These are phyloP conservation scores for Flaveria ramosissima DNA, from an alignment of 129 eudicot genomes.

Conservation along the genomic window DNA sequence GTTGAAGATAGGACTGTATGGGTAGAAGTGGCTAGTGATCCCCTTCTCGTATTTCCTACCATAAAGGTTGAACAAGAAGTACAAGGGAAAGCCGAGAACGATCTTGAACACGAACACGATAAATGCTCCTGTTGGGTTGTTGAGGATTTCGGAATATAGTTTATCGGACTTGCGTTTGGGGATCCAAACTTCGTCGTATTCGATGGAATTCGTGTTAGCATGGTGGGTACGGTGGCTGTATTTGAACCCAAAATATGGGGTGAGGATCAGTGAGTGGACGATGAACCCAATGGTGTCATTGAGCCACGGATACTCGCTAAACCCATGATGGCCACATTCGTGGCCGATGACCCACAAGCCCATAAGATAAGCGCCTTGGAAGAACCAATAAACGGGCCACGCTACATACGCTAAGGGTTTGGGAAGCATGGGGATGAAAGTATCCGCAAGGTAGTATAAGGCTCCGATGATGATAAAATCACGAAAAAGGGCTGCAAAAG, in stretches of 20 bases:
- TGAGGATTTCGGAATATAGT: conserved; percentile 19
- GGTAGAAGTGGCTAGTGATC: conserved; percentile 37
- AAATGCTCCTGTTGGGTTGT: conserved; percentile 35
- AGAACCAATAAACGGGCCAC: conserved; percentile 44
- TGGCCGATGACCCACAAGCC: conserved; percentile 45
- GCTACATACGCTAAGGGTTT: conserved; percentile 33
- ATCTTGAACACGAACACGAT: conserved; percentile 30
- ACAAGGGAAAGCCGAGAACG: conserved; percentile 38
- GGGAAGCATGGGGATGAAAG: conserved; percentile 38
- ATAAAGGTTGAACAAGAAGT: conserved; percentile 24
- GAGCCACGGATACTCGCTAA: conserved; percentile 43
- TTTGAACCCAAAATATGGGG: conserved; percentile 38
- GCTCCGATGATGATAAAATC: conserved; percentile 25
- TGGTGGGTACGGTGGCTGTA: conserved; percentile 51
- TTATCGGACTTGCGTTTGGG: conserved; percentile 38
- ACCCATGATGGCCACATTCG: conserved; percentile 43
- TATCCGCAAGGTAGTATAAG: conserved; percentile 31
- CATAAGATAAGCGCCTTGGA: conserved; percentile 35
- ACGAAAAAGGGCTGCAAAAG: conserved; percentile 27
- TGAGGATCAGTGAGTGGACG: conserved; percentile 33
- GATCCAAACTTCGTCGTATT: conserved; percentile 51
- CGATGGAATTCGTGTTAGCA: conserved; percentile 54
- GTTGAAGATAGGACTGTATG: conserved; percentile 40
- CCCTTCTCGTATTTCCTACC: conserved; percentile 37
- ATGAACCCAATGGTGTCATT: conserved; percentile 39